Evolutionary conservation across 2,329 filamentous ascomycete genomes (phyloP).

Genomic region (Nothopassalora personata): DNA sequence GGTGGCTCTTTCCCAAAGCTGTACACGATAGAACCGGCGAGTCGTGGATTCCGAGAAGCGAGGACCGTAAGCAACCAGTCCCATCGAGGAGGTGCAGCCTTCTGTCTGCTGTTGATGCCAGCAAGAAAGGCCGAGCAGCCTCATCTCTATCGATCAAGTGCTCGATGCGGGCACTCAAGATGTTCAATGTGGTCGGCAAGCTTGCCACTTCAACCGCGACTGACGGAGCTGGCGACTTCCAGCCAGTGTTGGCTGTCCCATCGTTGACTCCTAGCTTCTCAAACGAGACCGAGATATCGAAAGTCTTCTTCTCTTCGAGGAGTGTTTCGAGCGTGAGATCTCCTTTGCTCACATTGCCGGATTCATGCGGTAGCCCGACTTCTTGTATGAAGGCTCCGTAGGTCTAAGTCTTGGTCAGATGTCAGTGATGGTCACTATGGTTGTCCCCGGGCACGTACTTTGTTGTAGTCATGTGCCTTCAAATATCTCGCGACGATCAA

Average conservation of each 20-base stretch:
- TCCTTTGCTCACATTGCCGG: constrained; percentile 39
- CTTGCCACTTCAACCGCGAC: constrained; percentile 37
- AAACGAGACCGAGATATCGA: constrained; percentile 51
- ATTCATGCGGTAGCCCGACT: constrained; percentile 49
- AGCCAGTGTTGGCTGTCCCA: constrained; percentile 22
- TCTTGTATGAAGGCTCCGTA: constrained; percentile 54
- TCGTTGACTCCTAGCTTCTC: constrained; percentile 50
- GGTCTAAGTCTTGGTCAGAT: constrained; percentile 39
- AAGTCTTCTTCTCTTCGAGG: constrained; percentile 56
- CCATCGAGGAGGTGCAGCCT: constrained; percentile 45
- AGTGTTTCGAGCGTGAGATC: constrained; percentile 54
- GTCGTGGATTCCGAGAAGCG: constrained; percentile 41
- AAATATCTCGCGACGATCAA: constrained; percentile 36
- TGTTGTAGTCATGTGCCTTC: constrained; percentile 33
- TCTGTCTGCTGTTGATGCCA: constrained; percentile 45
- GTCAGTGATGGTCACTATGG: constrained; percentile 7
- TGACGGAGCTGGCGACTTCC: constrained; percentile 5
- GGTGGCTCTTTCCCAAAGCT: constrained; percentile 39
- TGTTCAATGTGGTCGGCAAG: constrained; percentile 47
- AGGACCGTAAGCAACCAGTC: constrained; percentile 32
- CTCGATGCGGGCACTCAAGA: constrained; percentile 43
- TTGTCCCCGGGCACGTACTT: constrained; percentile 23
- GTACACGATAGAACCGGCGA: constrained; percentile 52
- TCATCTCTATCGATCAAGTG: constrained; percentile 7
- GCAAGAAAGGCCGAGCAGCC: constrained; percentile 27